Evolutionary conservation across 2,329 filamentous ascomycete species (phyloP).

Genomic region (Thermothelomyces thermophilus): DNA sequence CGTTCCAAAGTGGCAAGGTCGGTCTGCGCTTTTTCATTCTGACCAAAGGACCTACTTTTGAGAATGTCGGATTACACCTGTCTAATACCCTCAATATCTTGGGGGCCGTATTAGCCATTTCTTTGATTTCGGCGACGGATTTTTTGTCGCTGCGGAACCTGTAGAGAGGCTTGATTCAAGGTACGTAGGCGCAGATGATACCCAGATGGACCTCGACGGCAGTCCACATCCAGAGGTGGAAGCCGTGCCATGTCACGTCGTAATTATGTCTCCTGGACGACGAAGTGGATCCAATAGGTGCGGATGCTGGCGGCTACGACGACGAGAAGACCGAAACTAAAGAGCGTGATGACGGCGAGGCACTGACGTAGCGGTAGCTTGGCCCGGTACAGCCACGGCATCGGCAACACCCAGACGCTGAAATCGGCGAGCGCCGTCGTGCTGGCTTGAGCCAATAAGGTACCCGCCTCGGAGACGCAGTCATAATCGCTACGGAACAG

Average conservation of each 20-base stretch:
- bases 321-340: conserved; percentile 34
- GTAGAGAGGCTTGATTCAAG: conserved; percentile 29
- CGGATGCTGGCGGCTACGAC: conserved; percentile 33
- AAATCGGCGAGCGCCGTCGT: conserved; percentile 31
- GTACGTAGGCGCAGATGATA: conserved; percentile 37
- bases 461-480: conserved; percentile 29
- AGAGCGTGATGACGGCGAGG: conserved; percentile 32
- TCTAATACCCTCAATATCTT: not conserved
- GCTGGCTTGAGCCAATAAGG: conserved; percentile 29
- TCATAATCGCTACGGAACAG: conserved; percentile 15
- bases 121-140: not conserved
- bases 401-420: conserved; percentile 33
- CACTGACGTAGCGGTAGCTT: conserved; percentile 31
- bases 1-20: not conserved
- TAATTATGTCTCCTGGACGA: conserved; percentile 33
- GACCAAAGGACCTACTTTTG: conserved; percentile 1
- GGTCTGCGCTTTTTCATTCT: not conserved
- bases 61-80: not conserved
- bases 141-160: conserved; percentile 8
- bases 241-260: conserved; percentile 37
- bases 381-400: conserved; percentile 31
- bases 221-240: conserved; percentile 38
- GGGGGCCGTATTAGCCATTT: not conserved
- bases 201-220: conserved; percentile 37
- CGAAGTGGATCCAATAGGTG: conserved; percentile 33